Evolutionary conservation across 441 rosid genomes (phyloP).

Genomic region (California macrophylla): DNA sequence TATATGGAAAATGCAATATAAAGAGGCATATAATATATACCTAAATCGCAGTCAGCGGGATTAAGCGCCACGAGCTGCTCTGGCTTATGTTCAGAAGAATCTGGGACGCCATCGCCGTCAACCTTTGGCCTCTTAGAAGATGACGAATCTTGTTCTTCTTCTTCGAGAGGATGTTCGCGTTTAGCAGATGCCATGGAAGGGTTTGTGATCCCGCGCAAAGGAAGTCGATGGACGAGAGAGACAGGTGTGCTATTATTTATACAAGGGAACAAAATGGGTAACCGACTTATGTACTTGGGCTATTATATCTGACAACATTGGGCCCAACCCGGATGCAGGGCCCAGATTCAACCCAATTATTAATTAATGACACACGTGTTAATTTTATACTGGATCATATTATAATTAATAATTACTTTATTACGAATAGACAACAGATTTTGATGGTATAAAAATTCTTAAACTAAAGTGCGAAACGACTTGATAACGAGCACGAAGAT

Average conservation of each 20-base stretch:
- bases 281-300: background rate
- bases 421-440: no score
- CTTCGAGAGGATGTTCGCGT: conserved; percentile 12
- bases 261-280: background rate
- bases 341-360: no score
- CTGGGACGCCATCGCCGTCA: background rate
- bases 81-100: background rate
- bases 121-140: conserved; percentile 14
- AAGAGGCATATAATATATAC: background rate
- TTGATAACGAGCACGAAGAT: no score
- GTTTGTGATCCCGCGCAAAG: background rate
- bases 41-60: conserved; percentile 27
- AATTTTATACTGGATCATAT: no score
- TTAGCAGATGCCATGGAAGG: conserved; percentile 8
- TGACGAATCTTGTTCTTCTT: background rate
- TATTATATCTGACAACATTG: no score
- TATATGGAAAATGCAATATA: no score
- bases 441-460: no score
- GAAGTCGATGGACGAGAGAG: background rate
- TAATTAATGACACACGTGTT: no score
- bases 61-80: conserved; percentile 26
- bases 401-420: no score
- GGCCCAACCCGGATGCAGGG: no score
- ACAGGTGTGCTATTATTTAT: conserved; percentile 13
- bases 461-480: no score